phyloP scores from a whole-genome alignment of 495 filamentous ascomycete genomes.

The Apiosordaria backusii region DNA sequence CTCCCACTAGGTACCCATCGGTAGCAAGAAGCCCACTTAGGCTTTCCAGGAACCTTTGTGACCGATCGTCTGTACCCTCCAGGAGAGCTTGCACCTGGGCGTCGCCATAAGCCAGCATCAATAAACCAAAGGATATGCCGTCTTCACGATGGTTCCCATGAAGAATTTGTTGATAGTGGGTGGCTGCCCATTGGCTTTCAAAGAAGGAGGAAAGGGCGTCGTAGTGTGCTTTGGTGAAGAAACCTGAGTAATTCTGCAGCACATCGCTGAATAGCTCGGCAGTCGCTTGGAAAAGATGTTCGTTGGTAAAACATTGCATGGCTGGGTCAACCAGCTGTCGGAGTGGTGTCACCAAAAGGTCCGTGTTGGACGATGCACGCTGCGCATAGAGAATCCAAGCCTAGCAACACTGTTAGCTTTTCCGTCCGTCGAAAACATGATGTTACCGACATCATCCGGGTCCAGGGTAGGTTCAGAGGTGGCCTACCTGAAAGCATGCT shows the following conservation, averaged over 20 bases:
- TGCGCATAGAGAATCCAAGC: conserved; percentile 70
- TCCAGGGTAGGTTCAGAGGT: neutral
- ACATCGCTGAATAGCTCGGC: conserved; percentile 63
- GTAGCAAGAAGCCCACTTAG: conserved; percentile 63
- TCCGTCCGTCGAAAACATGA: neutral
- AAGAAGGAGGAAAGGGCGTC: conserved; percentile 53
- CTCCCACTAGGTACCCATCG: conserved; percentile 69
- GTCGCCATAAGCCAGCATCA: conserved; percentile 68
- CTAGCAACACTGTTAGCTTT: conserved; percentile 27
- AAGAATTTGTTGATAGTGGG: conserved; percentile 51
- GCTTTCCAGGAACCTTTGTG: conserved; percentile 46
- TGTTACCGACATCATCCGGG: neutral
- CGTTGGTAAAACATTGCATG: conserved; percentile 53
- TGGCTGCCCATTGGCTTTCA: conserved; percentile 51
- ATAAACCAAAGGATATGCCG: conserved; percentile 61
- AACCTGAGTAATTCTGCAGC: conserved; percentile 59
- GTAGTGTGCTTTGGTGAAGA: conserved; percentile 57
- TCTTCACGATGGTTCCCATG: conserved; percentile 62
- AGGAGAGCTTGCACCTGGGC: conserved; percentile 53
- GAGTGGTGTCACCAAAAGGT: conserved; percentile 52
- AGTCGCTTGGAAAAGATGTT: conserved; percentile 54
- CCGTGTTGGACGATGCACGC: conserved; percentile 51
- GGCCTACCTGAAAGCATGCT: conserved; percentile 56
- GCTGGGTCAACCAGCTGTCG: conserved; percentile 52
- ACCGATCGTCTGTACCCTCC: conserved; percentile 39